phyloP scores from a whole-genome alignment of 1,284 basidiomycete species.

The Limonomyces culmigenus region DNA sequence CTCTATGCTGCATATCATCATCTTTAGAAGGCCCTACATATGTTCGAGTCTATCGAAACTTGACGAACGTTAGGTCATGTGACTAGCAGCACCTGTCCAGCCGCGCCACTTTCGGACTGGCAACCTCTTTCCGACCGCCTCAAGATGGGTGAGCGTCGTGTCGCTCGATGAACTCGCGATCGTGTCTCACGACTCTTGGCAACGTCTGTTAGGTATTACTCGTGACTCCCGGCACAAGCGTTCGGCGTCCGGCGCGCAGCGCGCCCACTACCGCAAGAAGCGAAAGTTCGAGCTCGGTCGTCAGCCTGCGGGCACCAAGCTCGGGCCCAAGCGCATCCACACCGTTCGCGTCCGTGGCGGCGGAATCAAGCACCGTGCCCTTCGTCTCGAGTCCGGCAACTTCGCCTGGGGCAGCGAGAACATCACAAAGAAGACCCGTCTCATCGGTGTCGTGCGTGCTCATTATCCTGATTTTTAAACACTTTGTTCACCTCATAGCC shows the following conservation, averaged over 20 bases:
- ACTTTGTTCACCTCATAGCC: not conserved
- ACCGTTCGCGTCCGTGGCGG: constrained; percentile 87
- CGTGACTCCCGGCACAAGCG: constrained; percentile 92
- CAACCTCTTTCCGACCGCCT: no score
- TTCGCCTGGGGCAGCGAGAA: constrained; percentile 95
- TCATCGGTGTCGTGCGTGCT: constrained; percentile 79
- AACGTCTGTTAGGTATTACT: constrained; percentile 93
- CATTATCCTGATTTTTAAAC: constrained; percentile 1
- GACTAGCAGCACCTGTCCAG: no score
- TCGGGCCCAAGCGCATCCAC: constrained; percentile 86
- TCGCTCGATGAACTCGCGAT: no score
- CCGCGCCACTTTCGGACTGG: no score
- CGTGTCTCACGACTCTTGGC: no score
- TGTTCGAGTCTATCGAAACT: no score
- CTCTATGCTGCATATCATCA: no score
- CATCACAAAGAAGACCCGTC: constrained; percentile 82
- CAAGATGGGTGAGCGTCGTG: no score
- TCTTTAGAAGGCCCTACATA: no score
- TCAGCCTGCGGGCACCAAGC: constrained; percentile 89
- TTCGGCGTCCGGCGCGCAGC: constrained; percentile 82
- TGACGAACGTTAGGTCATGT: no score
- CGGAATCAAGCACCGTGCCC: constrained; percentile 84
- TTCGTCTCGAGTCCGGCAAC: constrained; percentile 89
- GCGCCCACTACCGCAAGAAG: constrained; percentile 96
- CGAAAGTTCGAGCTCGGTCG: constrained; percentile 97